These are phyloP conservation scores for Daldinia concentrica DNA, from an alignment of 495 filamentous ascomycete species.

Conservation along the genomic window DNA sequence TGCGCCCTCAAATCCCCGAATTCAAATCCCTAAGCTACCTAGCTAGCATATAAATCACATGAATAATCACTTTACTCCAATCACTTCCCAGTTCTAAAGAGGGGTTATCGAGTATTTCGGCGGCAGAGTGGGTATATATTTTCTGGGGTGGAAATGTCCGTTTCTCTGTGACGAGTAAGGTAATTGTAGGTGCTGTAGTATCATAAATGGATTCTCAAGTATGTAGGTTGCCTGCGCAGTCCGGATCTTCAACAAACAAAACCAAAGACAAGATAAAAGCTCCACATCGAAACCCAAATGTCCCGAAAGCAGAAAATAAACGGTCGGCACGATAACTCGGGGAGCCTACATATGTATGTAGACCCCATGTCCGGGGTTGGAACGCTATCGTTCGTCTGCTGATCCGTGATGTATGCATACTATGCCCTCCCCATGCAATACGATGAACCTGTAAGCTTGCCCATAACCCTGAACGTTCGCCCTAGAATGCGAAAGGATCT, in stretches of 20 bases:
- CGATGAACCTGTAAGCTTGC: constrained; percentile 20
- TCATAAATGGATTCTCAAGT: constrained; percentile 17
- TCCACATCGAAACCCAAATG: constrained; percentile 28
- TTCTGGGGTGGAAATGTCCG: constrained; percentile 22
- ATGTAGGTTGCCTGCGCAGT: constrained; percentile 37
- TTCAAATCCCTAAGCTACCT: neutral
- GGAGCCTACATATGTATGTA: neutral
- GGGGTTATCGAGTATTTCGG: constrained; percentile 4
- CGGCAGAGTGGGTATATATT: constrained; percentile 34
- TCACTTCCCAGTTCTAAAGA: neutral
- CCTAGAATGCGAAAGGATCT: constrained; percentile 18
- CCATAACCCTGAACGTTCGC: constrained; percentile 29
- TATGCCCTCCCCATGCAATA: constrained; percentile 34
- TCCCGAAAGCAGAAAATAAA: constrained; percentile 14
- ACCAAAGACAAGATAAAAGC: constrained; percentile 9
- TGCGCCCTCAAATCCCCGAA: neutral
- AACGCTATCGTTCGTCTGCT: constrained; percentile 14
- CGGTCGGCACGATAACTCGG: constrained; percentile 14
- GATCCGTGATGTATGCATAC: constrained; percentile 18
- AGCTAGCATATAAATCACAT: constrained; percentile 3
- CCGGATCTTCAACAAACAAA: constrained; percentile 31
- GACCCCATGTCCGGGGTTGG: neutral
- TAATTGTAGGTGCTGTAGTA: neutral
- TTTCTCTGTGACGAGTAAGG: constrained; percentile 10
- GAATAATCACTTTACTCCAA: neutral